Evolutionary conservation across 2,329 filamentous ascomycete genomes (phyloP).

Genomic region (Pyricularia grisea): DNA sequence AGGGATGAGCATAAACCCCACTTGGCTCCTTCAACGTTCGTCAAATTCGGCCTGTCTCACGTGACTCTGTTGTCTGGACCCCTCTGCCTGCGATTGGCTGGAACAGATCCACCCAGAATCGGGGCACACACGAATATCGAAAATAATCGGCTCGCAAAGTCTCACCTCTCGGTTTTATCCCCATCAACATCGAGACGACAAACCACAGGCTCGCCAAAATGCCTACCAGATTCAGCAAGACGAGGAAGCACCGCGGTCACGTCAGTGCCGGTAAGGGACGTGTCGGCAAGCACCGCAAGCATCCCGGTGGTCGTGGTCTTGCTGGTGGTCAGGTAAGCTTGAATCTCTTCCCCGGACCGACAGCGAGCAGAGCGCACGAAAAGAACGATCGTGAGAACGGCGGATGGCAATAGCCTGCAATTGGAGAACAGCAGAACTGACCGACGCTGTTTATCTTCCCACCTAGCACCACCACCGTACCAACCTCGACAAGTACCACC

Average conservation of each 20-base stretch:
- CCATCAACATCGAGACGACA: slow-evolving; percentile 7
- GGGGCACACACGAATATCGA: slow-evolving; percentile 4
- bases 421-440: not conserved
- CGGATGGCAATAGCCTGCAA: not conserved
- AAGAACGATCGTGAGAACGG: slow-evolving; percentile 1
- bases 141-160: not conserved
- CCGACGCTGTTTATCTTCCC: slow-evolving; percentile 9
- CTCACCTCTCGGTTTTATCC: not conserved
- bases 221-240: slow-evolving; percentile 69
- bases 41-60: not conserved
- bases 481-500: slow-evolving; percentile 80
- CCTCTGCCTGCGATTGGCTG: not conserved
- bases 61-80: not conserved
- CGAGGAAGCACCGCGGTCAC: slow-evolving; percentile 86
- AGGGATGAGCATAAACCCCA: not conserved
- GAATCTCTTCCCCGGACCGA: not conserved
- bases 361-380: slow-evolving; percentile 4
- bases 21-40: not conserved
- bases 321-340: slow-evolving; percentile 72
- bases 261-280: slow-evolving; percentile 97
- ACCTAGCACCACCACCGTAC: slow-evolving; percentile 82
- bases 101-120: not conserved
- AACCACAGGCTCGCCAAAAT: slow-evolving; percentile 12
- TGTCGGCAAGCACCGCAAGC: slow-evolving; percentile 98
- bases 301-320: slow-evolving; percentile 71